These are phyloP conservation scores for Hymenoscyphus infarciens DNA, from an alignment of 2,329 filamentous ascomycete genomes.

Conservation along the genomic window DNA sequence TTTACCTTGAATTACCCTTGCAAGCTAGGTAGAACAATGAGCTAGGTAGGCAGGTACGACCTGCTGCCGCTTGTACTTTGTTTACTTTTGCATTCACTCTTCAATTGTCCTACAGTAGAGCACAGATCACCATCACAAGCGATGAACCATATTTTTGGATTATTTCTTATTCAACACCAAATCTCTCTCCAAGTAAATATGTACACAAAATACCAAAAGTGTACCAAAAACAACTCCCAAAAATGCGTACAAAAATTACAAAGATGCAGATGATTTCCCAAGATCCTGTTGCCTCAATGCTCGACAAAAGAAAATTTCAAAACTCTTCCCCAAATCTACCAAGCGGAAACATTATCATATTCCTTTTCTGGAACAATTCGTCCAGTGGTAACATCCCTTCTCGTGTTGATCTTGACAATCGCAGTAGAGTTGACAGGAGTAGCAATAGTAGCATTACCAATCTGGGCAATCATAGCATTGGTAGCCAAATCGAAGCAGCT, in stretches of 20 bases:
- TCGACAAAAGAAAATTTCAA: background rate
- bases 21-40: too few species aligned
- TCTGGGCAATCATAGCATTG: background rate
- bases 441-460: background rate
- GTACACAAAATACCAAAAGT: background rate
- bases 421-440: background rate
- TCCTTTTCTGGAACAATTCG: constrained; percentile 4
- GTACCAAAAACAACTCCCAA: background rate
- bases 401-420: background rate
- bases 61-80: too few species aligned
- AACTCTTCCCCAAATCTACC: background rate
- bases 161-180: background rate
- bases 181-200: background rate
- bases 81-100: too few species aligned
- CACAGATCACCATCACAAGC: background rate
- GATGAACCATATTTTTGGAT: background rate
- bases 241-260: background rate
- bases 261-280: background rate
- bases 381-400: constrained; percentile 5
- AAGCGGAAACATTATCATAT: constrained; percentile 2
- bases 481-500: constrained; percentile 24
- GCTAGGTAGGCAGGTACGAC: too few species aligned
- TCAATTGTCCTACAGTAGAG: too few species aligned
- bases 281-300: background rate
- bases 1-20: too few species aligned